Evolutionary conservation across 1,139 yeast species (phyloP), one percentile per base, ranked within the genome.

Genomic region (Nadsonia commutata): DNA sequence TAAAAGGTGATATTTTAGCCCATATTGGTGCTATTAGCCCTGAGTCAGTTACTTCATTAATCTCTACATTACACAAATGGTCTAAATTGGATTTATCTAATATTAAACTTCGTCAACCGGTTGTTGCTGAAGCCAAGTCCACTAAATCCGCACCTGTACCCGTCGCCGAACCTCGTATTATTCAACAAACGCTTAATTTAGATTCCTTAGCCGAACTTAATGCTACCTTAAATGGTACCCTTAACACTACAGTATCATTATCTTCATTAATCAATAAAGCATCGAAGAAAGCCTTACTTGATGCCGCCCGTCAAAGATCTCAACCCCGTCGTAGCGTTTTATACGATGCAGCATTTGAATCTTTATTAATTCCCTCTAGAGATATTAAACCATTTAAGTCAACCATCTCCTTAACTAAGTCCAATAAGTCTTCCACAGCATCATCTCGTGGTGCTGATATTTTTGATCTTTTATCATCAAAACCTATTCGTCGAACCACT

Each of bases 1-100:
- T 86, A 51, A 83, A 82, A 65, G 97, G 97, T 49, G 98, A 90
- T 59, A 85, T 88, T 1, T 71, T 88, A 52, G 93, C 94, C 1
- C 78, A 75, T 57, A 60, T 88, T 46, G 96, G 97, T 21, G 61
- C 72, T 49, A 82, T 88, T 46, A 62, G 81, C 16, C 56, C 66
- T 41, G 76, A 72, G 6, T 64, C 78, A 11, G 75, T 79, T 22
- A 59, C 62, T 18, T 58, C 64, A 20, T 67, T 88, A 45, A 67
- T 83, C 8, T 64, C 72, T 38, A 78, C 68, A 56, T 64, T 88
- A 52, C 67, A 72, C 46, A 64, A 70, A 42, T 72, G 73, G 50
- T 71, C 76, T 51, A 82, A 78, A 54, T 68, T 88, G 51, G 97
- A 90, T 58, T 69, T 90, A 46, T 73, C 85, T 38, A 76, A 81